A percentile compares a stretch with the other conserved stretches of the same genome.
Conservation (phyloP, 2,329 filamentous ascomycete genomes). For the Bipolaris victoriae region DNA sequence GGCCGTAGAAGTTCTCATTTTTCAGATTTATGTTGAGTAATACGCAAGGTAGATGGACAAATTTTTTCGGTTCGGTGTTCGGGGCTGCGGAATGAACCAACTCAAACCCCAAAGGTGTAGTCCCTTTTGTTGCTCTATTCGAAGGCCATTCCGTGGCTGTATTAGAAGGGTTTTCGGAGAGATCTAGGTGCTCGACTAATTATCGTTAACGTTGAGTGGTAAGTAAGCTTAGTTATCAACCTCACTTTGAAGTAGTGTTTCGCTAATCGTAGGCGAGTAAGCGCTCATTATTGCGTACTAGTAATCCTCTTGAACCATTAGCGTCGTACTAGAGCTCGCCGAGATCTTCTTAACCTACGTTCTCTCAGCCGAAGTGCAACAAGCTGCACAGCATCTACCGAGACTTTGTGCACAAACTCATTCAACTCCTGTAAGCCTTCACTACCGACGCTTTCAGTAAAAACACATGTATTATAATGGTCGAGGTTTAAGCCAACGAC, state of each 20-base stretch:
- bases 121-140: constrained; percentile 2
- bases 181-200: not conserved
- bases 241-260: constrained; percentile 5
- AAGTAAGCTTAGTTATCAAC: not conserved
- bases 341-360: constrained; percentile 1
- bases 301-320: constrained; percentile 1
- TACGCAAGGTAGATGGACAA: constrained; percentile 8
- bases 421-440: too few species aligned
- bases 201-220: not conserved
- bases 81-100: not conserved
- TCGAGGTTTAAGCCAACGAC: too few species aligned
- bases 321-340: not conserved
- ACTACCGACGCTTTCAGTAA: too few species aligned
- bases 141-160: constrained; percentile 2
- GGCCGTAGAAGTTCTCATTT: not conserved
- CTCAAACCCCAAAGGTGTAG: constrained; percentile 3
- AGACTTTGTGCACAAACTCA: not conserved
- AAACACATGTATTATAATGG: too few species aligned
- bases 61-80: constrained; percentile 5
- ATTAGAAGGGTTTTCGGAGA: not conserved
- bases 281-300: constrained; percentile 11
- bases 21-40: constrained; percentile 3
- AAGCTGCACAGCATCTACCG: constrained; percentile 1
- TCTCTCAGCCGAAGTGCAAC: constrained; percentile 1
- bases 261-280: constrained; percentile 7